Conservation (phyloP, 1,284 basidiomycete species). For the Ganoderma resinaceum region DNA sequence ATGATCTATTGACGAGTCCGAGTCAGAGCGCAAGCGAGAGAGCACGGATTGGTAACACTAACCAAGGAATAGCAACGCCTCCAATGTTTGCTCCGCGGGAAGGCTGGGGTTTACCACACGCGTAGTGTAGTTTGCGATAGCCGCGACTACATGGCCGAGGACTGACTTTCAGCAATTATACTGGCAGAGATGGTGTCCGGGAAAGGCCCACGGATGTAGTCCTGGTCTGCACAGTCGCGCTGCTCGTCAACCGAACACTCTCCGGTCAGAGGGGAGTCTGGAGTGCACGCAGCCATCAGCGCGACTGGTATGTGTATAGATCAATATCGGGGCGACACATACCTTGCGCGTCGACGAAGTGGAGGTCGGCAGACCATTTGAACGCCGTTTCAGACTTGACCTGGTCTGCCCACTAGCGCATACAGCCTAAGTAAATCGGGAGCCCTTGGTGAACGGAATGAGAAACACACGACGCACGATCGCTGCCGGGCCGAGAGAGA, state of each 20-base stretch:
- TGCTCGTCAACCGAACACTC: conserved; percentile 21
- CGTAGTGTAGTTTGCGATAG: conserved; percentile 62
- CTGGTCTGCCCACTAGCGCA: conserved; percentile 17
- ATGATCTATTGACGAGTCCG: conserved; percentile 6
- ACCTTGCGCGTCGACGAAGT: conserved; percentile 24
- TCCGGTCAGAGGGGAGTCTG: conserved; percentile 16
- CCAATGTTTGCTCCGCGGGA: conserved; percentile 49
- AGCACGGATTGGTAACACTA: conserved; percentile 14
- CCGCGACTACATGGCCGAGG: conserved; percentile 25
- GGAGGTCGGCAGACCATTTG: conserved; percentile 21
- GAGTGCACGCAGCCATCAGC: neutral
- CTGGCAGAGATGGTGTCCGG: neutral
- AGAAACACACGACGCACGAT: conserved; percentile 6
- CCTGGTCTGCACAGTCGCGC: conserved; percentile 15
- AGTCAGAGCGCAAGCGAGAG: neutral
- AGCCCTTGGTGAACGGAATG: too few species aligned
- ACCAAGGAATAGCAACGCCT: conserved; percentile 58
- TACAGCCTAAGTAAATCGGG: neutral
- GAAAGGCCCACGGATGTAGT: conserved; percentile 13
- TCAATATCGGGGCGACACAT: neutral
- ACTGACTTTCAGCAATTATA: neutral
- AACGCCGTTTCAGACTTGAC: conserved; percentile 19
- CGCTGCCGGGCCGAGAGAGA: conserved; percentile 16
- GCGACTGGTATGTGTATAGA: neutral
- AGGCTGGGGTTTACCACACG: conserved; percentile 52